A percentile compares a stretch with the other conserved stretches of the same genome.
Evolutionary conservation across 2,329 filamentous ascomycete genomes (phyloP).

Genomic region (Dactylellina leptospora): DNA sequence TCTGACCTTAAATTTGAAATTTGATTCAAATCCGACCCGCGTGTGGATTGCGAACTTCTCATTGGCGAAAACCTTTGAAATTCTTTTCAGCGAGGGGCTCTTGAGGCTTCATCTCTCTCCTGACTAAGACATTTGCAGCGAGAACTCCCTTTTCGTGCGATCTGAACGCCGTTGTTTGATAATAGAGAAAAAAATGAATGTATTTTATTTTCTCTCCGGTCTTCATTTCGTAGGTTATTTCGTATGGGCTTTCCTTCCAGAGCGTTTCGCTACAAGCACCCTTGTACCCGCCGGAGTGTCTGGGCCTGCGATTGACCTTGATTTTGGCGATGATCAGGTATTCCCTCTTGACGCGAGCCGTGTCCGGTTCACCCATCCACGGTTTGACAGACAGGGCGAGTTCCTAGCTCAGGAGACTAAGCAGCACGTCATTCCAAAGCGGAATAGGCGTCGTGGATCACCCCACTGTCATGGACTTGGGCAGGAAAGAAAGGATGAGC

Average conservation of each 20-base stretch:
- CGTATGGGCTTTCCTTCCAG: slow-evolving; percentile 52
- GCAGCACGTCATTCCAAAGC: slow-evolving; percentile 50
- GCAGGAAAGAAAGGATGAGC: too few relatives aligned
- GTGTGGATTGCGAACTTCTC: slow-evolving; percentile 12
- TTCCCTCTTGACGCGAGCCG: slow-evolving; percentile 40
- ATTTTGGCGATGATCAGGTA: slow-evolving; percentile 27
- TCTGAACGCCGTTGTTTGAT: not conserved
- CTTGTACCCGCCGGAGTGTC: slow-evolving; percentile 38
- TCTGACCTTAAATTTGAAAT: slow-evolving; percentile 36
- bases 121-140: slow-evolving; percentile 30
- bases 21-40: slow-evolving; percentile 29
- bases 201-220: not conserved
- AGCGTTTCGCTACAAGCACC: slow-evolving; percentile 26
- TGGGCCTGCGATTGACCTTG: slow-evolving; percentile 43
- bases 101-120: slow-evolving; percentile 9
- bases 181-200: not conserved
- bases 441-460: slow-evolving; percentile 39
- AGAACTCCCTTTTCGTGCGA: slow-evolving; percentile 7
- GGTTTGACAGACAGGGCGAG: slow-evolving; percentile 3
- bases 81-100: slow-evolving; percentile 11
- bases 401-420: not conserved
- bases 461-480: too few relatives aligned
- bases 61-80: slow-evolving; percentile 28
- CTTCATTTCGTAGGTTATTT: slow-evolving; percentile 21
- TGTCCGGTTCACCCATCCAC: slow-evolving; percentile 3